These are phyloP conservation scores for Trichomonas tenax DNA, from an alignment of 208 protist species.

Conservation along the genomic window DNA sequence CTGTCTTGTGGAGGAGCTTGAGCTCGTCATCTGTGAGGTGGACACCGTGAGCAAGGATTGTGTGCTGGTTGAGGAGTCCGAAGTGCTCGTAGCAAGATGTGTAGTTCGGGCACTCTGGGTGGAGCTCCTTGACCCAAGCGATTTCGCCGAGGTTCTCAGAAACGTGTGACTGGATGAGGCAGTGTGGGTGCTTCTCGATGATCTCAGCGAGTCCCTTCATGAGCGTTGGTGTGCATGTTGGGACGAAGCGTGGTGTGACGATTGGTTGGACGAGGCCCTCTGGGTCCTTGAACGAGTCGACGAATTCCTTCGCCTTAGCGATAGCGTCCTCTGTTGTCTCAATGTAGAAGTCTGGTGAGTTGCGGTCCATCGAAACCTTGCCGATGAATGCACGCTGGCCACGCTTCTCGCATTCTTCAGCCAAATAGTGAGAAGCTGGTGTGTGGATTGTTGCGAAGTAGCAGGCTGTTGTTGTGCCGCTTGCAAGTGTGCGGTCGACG, in stretches of 20 bases:
- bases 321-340: conserved; percentile 56
- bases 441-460: conserved; percentile 71
- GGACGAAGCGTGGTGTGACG: conserved; percentile 72
- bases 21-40: conserved; percentile 62
- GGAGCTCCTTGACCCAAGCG: conserved; percentile 28
- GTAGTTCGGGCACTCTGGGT: conserved; percentile 44
- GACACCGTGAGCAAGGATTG: conserved; percentile 66
- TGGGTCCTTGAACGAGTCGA: neutral
- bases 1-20: conserved; percentile 46
- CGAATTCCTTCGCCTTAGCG: conserved; percentile 37
- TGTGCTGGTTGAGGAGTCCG: conserved; percentile 55
- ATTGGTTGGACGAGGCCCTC: conserved; percentile 46
- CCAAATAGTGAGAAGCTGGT: conserved; percentile 55
- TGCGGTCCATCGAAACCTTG: conserved; percentile 57
- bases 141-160: conserved; percentile 57
- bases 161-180: conserved; percentile 63
- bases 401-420: conserved; percentile 31
- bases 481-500: conserved; percentile 39
- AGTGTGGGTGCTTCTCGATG: conserved; percentile 41
- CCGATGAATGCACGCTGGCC: conserved; percentile 62
- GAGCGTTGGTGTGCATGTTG: conserved; percentile 58
- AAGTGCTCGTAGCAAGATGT: conserved; percentile 56
- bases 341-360: conserved; percentile 64
- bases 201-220: conserved; percentile 58
- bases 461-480: conserved; percentile 66